These are phyloP conservation scores for Blastobotrys apis DNA, from an alignment of 1,139 yeast species.

Conservation along the genomic window DNA sequence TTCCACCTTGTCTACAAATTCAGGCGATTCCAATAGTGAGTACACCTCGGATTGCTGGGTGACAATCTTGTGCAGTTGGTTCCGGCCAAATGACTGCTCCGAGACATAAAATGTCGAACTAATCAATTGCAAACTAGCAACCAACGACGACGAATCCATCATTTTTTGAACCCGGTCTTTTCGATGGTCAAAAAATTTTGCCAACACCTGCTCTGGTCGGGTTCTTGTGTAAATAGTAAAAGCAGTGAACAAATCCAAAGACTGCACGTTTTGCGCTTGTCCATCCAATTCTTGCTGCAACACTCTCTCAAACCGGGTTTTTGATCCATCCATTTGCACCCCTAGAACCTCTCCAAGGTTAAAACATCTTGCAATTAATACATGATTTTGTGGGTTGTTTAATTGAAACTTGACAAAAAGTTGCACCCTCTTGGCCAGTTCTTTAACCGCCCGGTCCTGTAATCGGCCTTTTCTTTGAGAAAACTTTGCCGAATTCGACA, in stretches of 20 bases:
- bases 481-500: constrained; percentile 16
- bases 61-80: constrained; percentile 21
- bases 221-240: not conserved
- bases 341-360: constrained; percentile 15
- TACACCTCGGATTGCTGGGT: constrained; percentile 24
- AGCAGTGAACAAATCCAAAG: constrained; percentile 10
- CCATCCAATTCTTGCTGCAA: constrained; percentile 10
- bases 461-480: constrained; percentile 6
- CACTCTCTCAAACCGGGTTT: constrained; percentile 11
- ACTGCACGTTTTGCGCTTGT: not conserved
- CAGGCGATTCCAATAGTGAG: constrained; percentile 25
- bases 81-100: constrained; percentile 23
- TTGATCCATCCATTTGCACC: constrained; percentile 1
- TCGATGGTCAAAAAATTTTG: constrained; percentile 2
- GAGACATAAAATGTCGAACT: constrained; percentile 22
- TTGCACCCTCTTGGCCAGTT: constrained; percentile 12
- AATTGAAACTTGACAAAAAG: constrained; percentile 14
- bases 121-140: constrained; percentile 18
- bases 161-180: constrained; percentile 9
- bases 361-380: constrained; percentile 18
- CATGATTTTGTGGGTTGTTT: constrained; percentile 14
- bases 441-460: constrained; percentile 12
- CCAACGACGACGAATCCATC: constrained; percentile 5
- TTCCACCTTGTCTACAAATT: constrained; percentile 21
- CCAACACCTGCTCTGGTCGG: constrained; percentile 4